Evolutionary conservation across 805 yeast species (phyloP).

Genomic region (Ogataea pini): DNA sequence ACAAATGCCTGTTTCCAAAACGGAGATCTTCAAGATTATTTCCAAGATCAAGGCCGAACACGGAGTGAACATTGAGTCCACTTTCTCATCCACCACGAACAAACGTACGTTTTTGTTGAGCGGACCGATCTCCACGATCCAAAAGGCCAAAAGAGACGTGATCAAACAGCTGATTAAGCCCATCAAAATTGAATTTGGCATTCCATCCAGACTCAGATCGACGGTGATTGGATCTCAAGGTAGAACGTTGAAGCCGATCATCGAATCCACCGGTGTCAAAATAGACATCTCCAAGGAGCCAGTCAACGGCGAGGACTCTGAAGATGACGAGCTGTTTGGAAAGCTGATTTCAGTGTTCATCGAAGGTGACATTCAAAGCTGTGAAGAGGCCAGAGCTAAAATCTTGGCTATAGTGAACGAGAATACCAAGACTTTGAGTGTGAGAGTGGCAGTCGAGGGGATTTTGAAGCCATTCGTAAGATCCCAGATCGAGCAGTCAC

Average conservation of each 20-base stretch:
- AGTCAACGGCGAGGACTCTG: constrained; percentile 17
- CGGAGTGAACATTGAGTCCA: constrained; percentile 75
- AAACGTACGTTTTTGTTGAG: constrained; percentile 81
- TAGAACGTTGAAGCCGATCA: constrained; percentile 73
- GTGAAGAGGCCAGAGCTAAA: constrained; percentile 66
- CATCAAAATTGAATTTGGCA: constrained; percentile 53
- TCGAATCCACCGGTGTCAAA: constrained; percentile 63
- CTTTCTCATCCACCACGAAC: constrained; percentile 71
- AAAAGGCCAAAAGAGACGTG: constrained; percentile 71
- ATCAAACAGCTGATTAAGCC: constrained; percentile 78
- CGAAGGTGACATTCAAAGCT: constrained; percentile 85
- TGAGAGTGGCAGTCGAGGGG: constrained; percentile 49
- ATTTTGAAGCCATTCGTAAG: constrained; percentile 46
- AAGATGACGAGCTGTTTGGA: constrained; percentile 61
- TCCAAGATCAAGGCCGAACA: constrained; percentile 59
- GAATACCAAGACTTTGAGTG: constrained; percentile 60
- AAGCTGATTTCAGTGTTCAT: constrained; percentile 61
- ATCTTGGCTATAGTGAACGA: constrained; percentile 75
- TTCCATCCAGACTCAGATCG: constrained; percentile 78
- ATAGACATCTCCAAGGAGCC: constrained; percentile 60
- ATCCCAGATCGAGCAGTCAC: constrained; percentile 31
- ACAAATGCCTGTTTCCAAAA: constrained; percentile 61
- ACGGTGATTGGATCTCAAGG: constrained; percentile 89
- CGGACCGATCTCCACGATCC: constrained; percentile 69
- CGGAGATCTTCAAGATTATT: constrained; percentile 69